Evolutionary conservation across 2,329 filamentous ascomycete genomes (phyloP), one percentile per base, ranked within the genome.

Genomic region (Botrytis galanthina): DNA sequence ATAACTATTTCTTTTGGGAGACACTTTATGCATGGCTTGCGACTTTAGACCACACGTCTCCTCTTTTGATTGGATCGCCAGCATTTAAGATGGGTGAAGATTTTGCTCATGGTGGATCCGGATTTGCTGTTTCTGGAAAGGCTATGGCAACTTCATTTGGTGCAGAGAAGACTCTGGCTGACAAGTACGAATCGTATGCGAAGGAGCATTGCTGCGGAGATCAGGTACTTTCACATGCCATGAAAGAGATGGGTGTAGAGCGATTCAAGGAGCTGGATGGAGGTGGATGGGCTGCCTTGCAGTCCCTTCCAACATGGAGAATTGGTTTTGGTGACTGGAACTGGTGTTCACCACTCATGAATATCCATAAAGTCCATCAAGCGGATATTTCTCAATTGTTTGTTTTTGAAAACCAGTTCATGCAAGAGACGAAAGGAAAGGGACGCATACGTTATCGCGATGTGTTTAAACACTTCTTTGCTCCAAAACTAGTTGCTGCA

Each of bases 41-140:
- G 59, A 80, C 76, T 42, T 78, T 88, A 26, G 81, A 88, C 75
- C 81, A 84, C 1, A 77, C 74, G 3, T 81, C 85, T 71, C 82
- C 82, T 61, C 81, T 83, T 54, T 89, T 88, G 76, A 79, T 89
- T 20, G 77, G 77, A 20, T 87, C 86, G 71, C 80, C 84, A 9
- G 83, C 85, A 14, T 82, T 84, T 66, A 77, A 87, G 54, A 79
- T 80, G 29, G 79, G 79, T 37, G 82, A 85, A 61, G 77, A 80
- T 10, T 90, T 90, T 74, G 87, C 82, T 1, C 88, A 90, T 75
- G 88, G 88, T 6, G 88, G 88, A 2, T 87, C 85, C 64, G 88
- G 88, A 2, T 88, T 88, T 73, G 76, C 87, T 39, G 75, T 89
- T 44, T 88, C 86, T 39, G 81, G 85, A 48, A 85, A 84, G 1